Evolutionary conservation across 2,329 filamentous ascomycete genomes (phyloP), one percentile per base, ranked within the genome.

Genomic region (Nothomitra cinnamomea): DNA sequence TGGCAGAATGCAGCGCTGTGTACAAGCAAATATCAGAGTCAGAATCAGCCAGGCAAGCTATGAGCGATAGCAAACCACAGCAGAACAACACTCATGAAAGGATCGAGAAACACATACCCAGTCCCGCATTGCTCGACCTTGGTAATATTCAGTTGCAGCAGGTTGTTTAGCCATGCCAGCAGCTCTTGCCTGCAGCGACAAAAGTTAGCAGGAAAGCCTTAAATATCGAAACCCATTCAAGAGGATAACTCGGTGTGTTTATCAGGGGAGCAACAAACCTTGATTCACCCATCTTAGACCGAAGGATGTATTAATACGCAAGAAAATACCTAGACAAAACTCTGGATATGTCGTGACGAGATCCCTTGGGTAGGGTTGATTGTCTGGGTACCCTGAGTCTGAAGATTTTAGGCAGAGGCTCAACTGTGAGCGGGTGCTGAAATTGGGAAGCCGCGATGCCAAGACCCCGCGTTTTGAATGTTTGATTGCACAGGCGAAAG

Each of bases 71-170:
- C 21, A 10, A 47, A 52, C 40, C 17, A 35, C 42, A 19, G 54
- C 22, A 51, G 25, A 40, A 53, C n/a, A n/a, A 50, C 51, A 52
- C 59, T 60, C 52, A 51, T 36, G 49, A 61, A 24, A 47, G 2
- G 38, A 47, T 5, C 59, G 60, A 58, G 61, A 61, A 28, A 35
- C 53, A 64, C 76, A 62, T 82, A 96, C 90, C 90, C 92, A 65
- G 90, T 96, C 68, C 92, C 92, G 69, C 90, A 96, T 77, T 98
- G 92, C 74, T 98, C 92, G 67, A 98, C 87, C 72, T 95, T 96
- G 64, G 85, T 96, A 64, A 98, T 82, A 74, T 96, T 98, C 65
- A 98, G 83, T 74, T 95, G 88, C 52, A 98, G 82, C 58, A 98
- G 85, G 77, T 86, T 90, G 77, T 98, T 98, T 61, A 96, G 76